phyloP scores from a whole-genome alignment of 2,329 filamentous ascomycete species.

The Venturia asperata region DNA sequence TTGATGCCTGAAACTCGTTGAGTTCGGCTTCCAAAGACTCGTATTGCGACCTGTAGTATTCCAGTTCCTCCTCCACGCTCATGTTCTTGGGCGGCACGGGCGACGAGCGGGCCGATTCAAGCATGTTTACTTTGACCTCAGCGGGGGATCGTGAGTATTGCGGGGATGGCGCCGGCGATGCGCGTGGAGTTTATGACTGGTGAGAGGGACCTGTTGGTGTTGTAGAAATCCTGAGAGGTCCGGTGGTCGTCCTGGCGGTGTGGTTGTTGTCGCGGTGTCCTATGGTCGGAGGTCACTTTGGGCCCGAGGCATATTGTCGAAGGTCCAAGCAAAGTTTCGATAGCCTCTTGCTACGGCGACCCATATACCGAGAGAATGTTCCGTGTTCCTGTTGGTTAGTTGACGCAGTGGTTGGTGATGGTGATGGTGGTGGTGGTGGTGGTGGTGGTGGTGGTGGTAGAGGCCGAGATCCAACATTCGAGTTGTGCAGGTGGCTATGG shows the following conservation, averaged over 20 bases:
- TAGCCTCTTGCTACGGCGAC: neutral
- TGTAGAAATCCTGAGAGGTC: neutral
- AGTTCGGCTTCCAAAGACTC: constrained; percentile 86
- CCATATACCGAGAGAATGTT: neutral
- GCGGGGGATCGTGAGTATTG: neutral
- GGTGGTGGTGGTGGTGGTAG: neutral
- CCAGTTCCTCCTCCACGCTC: constrained; percentile 64
- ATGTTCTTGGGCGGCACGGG: constrained; percentile 18
- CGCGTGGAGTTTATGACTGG: neutral
- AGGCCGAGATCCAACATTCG: too few relatives aligned
- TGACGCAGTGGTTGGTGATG: neutral
- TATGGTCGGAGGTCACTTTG: neutral
- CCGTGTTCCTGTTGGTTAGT: neutral
- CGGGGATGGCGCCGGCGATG: neutral
- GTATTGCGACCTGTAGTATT: constrained; percentile 95
- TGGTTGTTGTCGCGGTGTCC: neutral
- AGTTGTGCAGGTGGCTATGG: neutral
- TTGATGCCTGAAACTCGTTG: constrained; percentile 87
- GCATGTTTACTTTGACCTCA: constrained; percentile 11
- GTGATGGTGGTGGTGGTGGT: neutral
- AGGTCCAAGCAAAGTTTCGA: neutral
- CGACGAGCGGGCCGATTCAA: constrained; percentile 15
- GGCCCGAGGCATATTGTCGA: neutral
- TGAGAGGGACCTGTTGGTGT: neutral
- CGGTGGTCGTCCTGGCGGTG: constrained; percentile 4